Evolutionary conservation across 805 yeast species (phyloP).

Genomic region (Tetrapisispora phaffii): DNA sequence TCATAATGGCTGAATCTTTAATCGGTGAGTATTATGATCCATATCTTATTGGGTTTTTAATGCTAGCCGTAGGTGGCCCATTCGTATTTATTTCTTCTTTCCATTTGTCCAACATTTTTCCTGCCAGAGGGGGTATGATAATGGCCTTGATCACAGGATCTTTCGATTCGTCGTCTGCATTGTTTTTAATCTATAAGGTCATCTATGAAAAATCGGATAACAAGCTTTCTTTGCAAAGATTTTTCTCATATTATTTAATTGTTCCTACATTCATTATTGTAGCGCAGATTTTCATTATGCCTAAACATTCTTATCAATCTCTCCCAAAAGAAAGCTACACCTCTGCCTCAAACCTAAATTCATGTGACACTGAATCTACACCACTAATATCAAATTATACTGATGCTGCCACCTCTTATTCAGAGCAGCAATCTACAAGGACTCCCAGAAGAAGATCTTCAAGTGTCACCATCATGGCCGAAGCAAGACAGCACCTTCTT

Average conservation of each 20-base stretch:
- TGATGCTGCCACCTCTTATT: too few species aligned
- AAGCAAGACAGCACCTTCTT: slow-evolving; percentile 39
- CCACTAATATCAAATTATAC: neutral
- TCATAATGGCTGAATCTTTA: slow-evolving; percentile 9
- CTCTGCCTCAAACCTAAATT: neutral
- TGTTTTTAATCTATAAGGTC: slow-evolving; percentile 65
- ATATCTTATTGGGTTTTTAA: slow-evolving; percentile 62
- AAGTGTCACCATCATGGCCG: slow-evolving; percentile 57
- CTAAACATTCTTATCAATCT: slow-evolving; percentile 25
- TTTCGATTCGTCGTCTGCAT: slow-evolving; percentile 85
- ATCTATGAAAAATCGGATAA: slow-evolving; percentile 37
- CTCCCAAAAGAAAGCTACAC: neutral
- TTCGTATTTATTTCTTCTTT: slow-evolving; percentile 84
- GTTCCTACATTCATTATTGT: slow-evolving; percentile 71
- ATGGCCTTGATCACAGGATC: slow-evolving; percentile 87
- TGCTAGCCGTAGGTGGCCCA: slow-evolving; percentile 86
- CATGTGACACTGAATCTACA: neutral
- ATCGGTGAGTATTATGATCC: slow-evolving; percentile 38
- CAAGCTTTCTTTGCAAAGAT: slow-evolving; percentile 36
- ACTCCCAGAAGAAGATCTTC: slow-evolving; percentile 35
- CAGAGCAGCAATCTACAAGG: neutral
- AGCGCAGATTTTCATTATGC: slow-evolving; percentile 76
- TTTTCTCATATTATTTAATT: slow-evolving; percentile 56
- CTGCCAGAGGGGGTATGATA: slow-evolving; percentile 68
- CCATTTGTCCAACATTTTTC: slow-evolving; percentile 83